Conservation (phyloP, 1,284 basidiomycete species). For the Pascua guehoae region DNA sequence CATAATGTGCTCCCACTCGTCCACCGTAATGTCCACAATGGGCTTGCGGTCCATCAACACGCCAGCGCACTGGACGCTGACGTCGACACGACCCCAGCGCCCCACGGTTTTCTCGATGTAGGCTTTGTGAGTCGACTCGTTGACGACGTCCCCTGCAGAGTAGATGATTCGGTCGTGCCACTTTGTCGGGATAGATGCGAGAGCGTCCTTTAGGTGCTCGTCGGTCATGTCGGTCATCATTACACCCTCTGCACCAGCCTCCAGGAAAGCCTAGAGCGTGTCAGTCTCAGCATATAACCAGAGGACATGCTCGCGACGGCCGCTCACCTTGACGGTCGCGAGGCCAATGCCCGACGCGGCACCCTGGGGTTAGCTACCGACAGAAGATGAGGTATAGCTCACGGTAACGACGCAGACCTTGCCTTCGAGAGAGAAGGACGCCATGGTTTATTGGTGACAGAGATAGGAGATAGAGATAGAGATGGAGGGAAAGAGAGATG, state of each 20-base stretch:
- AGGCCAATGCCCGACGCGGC: background rate
- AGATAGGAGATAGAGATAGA: no score
- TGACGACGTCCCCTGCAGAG: conserved; percentile 13
- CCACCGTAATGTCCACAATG: conserved; percentile 12
- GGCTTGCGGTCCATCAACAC: background rate
- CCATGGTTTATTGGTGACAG: no score
- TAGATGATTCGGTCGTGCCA: background rate
- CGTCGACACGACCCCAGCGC: conserved; percentile 18
- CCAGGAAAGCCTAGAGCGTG: conserved; percentile 11
- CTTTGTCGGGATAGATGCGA: background rate
- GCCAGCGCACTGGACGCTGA: conserved; percentile 18
- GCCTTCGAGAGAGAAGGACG: background rate
- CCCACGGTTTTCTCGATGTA: conserved; percentile 8
- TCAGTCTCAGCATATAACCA: background rate
- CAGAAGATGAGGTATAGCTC: background rate
- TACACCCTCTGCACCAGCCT: conserved; percentile 12
- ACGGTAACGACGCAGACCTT: conserved; percentile 1
- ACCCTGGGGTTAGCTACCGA: background rate
- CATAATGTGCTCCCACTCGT: conserved; percentile 12
- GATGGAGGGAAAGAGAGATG: no score
- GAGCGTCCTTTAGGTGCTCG: background rate
- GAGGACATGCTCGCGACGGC: no score
- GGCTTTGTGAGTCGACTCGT: conserved; percentile 2
- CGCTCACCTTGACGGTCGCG: background rate
- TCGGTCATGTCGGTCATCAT: conserved; percentile 11